These are phyloP conservation scores for Globisporangium spinosum DNA, from an alignment of 352 stramenopile genomes.

Conservation along the genomic window DNA sequence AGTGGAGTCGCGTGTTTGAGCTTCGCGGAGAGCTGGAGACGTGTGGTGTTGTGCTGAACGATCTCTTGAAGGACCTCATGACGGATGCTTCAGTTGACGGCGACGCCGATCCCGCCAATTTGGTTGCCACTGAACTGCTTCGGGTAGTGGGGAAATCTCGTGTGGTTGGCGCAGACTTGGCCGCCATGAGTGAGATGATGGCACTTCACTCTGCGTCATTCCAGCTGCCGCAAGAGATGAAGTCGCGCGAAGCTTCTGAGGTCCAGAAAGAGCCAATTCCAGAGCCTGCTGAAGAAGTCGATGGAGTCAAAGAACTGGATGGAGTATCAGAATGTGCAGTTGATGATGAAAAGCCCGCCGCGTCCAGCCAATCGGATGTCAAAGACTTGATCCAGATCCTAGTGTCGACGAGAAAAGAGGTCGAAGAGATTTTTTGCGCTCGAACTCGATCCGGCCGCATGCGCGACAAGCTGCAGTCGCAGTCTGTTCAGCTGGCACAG, in stretches of 20 bases:
- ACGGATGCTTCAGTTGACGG: neutral
- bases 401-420: slow-evolving; percentile 37
- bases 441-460: slow-evolving; percentile 59
- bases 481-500: slow-evolving; percentile 51
- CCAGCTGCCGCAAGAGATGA: slow-evolving; percentile 26
- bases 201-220: slow-evolving; percentile 39
- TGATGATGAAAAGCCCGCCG: slow-evolving; percentile 23
- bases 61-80: slow-evolving; percentile 32
- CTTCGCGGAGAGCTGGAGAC: slow-evolving; percentile 32
- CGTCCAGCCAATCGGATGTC: slow-evolving; percentile 23
- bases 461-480: slow-evolving; percentile 62
- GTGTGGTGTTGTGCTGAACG: slow-evolving; percentile 31
- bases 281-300: neutral
- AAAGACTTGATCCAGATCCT: slow-evolving; percentile 65
- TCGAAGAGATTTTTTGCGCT: slow-evolving; percentile 41
- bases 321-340: neutral
- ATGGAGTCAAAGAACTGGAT: slow-evolving; percentile 7
- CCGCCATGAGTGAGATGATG: slow-evolving; percentile 31
- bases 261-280: neutral
- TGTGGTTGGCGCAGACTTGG: slow-evolving; percentile 33
- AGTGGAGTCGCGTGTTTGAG: slow-evolving; percentile 45
- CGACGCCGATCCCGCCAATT: neutral
- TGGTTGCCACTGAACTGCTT: slow-evolving; percentile 24
- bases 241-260: neutral
- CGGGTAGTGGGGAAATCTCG: slow-evolving; percentile 23